These are phyloP conservation scores for Apiotrichum domesticum DNA, from an alignment of 1,284 basidiomycete species.

Conservation along the genomic window DNA sequence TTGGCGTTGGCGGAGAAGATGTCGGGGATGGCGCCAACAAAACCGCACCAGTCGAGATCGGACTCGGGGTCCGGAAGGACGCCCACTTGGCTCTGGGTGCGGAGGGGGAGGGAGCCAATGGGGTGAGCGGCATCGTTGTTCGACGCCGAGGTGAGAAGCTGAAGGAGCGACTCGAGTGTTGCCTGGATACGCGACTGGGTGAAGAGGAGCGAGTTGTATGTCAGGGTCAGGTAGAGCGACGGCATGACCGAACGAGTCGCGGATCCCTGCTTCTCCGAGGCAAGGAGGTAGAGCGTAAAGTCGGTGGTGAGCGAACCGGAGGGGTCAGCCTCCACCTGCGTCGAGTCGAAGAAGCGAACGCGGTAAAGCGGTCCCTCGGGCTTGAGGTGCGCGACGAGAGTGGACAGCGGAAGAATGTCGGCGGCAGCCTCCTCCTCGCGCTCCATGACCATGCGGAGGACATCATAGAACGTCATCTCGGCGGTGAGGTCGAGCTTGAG, in stretches of 20 bases:
- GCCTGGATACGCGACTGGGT: constrained; percentile 68
- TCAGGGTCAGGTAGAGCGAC: constrained; percentile 66
- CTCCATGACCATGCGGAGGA: constrained; percentile 57
- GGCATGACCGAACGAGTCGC: constrained; percentile 62
- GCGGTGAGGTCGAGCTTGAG: constrained; percentile 81
- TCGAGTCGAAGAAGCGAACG: constrained; percentile 84
- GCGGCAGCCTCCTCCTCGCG: constrained; percentile 77
- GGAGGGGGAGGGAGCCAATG: constrained; percentile 70
- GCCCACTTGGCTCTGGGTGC: constrained; percentile 65
- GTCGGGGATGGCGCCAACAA: constrained; percentile 91
- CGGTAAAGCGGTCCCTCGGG: constrained; percentile 70
- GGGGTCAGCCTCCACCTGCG: constrained; percentile 67
- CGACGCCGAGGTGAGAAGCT: constrained; percentile 66
- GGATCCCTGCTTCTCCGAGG: constrained; percentile 61
- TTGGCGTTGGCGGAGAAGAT: constrained; percentile 80
- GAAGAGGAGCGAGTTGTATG: constrained; percentile 95
- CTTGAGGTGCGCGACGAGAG: constrained; percentile 64
- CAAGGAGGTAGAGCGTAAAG: constrained; percentile 64
- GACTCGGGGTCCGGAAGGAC: constrained; percentile 77
- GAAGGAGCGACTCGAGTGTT: constrained; percentile 80
- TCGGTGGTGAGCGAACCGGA: constrained; percentile 82
- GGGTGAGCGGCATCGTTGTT: constrained; percentile 55
- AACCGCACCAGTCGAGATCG: constrained; percentile 95
- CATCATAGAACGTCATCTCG: constrained; percentile 82
- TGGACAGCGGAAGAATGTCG: constrained; percentile 77